Evolutionary conservation across 192 early-diverging fungal genomes (phyloP).

Genomic region (Coemansia sp.): DNA sequence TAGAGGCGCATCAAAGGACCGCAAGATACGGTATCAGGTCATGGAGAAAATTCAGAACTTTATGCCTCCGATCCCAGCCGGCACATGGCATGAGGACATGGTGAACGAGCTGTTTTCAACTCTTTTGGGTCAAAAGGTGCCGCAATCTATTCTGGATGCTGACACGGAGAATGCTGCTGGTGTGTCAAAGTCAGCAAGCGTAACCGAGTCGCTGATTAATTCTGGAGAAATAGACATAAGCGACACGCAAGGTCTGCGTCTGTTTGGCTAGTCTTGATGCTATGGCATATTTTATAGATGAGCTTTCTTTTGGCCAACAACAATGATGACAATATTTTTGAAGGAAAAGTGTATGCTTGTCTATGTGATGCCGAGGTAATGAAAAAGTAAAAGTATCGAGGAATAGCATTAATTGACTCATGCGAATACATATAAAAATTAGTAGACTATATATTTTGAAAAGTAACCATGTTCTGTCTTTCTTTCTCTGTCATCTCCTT

Average conservation of each 20-base stretch:
- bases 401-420: no score
- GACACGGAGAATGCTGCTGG: conserved; percentile 14
- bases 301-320: no score
- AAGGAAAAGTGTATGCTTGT: no score
- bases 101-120: conserved; percentile 85
- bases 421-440: no score
- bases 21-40: conserved; percentile 90
- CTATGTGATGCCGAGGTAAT: no score
- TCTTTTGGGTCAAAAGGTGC: conserved; percentile 70
- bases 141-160: conserved; percentile 42
- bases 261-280: conserved; percentile 32
- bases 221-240: conserved; percentile 21
- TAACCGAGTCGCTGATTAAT: conserved; percentile 11
- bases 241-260: conserved; percentile 30
- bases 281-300: conserved; percentile 3
- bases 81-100: conserved; percentile 94
- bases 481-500: not conserved
- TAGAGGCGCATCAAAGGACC: conserved; percentile 87
- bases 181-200: not conserved
- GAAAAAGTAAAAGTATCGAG: no score
- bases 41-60: conserved; percentile 96
- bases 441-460: not conserved
- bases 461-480: not conserved
- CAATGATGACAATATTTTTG: no score
- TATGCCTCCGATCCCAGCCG: conserved; percentile 89